Evolutionary conservation across 1,284 basidiomycete genomes (phyloP), one percentile per base, ranked within the genome.

Genomic region (Puccinia polysora): DNA sequence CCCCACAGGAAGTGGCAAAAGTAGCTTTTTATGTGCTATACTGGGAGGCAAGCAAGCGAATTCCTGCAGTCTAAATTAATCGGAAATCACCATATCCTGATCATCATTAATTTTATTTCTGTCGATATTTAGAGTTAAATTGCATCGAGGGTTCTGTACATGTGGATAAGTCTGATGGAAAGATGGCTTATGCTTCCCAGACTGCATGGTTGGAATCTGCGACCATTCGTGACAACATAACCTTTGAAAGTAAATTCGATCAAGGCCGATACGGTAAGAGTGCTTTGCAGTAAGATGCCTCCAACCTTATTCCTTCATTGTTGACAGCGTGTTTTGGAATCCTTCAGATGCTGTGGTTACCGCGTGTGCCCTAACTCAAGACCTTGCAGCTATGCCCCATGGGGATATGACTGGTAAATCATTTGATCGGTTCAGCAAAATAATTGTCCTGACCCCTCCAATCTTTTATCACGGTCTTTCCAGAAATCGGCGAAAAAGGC

Each of bases 401-500:
- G 70, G 70, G 18, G 70, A 72, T 34, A 52, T 47, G 58, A 72
- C 70, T 25, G 69, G 69, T 71, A 65, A 28, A 12, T 25, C 25
- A 14, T 40, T 62, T 38, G 38, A 8, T 36, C 15, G 12, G 25
- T 4, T 47, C 15, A 25, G 23, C 40, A 34, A 49, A 7, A 47
- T 45, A 20, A n/a, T n/a, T n/a, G n/a, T n/a, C 12, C 32, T 40
- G 28, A 40, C 43, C 20, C 7, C 4, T n/a, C n/a, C 45, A n/a
- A 23, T 18, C 38, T 30, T 15, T 52, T 53, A 1, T 8, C 23
- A 8, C 34, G 34, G 2, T 32, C 18, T 40, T n/a, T n/a, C n/a
- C n/a, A 72, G 70, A 72, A 56, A 72, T 72, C 40, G 70, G 70
- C n/a, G 70, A 72, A 25, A 72, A 55, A 40, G 70, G 70, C 10